Conservation (phyloP, 305 asterid genomes). For the Solanum chacoense region DNA sequence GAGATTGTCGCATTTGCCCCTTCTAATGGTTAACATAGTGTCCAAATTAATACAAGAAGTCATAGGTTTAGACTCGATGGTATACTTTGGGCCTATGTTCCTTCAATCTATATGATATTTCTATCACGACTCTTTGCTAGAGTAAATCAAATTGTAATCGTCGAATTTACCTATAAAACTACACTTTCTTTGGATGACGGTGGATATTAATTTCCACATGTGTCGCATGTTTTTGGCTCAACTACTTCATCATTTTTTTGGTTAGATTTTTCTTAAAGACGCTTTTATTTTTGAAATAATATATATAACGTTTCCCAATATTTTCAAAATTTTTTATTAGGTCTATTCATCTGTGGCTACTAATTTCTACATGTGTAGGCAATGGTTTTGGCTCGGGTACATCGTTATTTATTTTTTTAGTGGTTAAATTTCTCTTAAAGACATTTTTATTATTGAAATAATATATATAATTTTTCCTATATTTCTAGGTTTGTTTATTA, state of each 20-base stretch:
- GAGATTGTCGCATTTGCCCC: not conserved
- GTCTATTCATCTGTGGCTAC: not conserved
- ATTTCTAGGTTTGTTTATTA: not conserved
- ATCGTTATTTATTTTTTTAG: too few species aligned
- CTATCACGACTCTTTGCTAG: not conserved
- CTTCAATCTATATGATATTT: not conserved
- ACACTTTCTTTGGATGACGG: not conserved
- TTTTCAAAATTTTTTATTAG: not conserved
- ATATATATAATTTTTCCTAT: too few species aligned
- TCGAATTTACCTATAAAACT: not conserved
- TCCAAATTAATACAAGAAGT: not conserved
- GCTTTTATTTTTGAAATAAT: too few species aligned
- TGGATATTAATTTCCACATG: not conserved
- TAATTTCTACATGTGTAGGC: not conserved
- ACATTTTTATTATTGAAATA: not conserved
- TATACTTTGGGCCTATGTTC: not conserved
- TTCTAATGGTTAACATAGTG: not conserved
- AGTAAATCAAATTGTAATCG: not conserved
- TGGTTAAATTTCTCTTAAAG: not conserved
- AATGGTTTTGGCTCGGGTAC: not conserved
- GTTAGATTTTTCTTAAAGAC: not conserved
- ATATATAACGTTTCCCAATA: too few species aligned
- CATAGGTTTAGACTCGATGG: not conserved
- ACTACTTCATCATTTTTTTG: not conserved
- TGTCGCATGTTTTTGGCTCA: not conserved